phyloP scores from a whole-genome alignment of 305 asterid genomes.

The Fraxinus sp. region DNA sequence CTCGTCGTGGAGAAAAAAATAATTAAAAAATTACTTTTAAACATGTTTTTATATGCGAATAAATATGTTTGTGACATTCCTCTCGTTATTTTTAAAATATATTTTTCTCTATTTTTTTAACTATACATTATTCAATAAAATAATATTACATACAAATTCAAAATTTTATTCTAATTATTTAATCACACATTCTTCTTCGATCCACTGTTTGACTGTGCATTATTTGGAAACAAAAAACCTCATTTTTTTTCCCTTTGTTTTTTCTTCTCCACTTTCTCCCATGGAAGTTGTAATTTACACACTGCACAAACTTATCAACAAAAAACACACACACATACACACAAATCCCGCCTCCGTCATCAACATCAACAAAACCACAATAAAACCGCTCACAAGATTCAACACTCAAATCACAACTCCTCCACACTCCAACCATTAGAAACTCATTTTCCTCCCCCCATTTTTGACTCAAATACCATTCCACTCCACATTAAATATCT shows the following conservation, averaged over 20 bases:
- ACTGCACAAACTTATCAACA: conserved; percentile 23
- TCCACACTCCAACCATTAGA: conserved; percentile 28
- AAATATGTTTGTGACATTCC: too few species aligned
- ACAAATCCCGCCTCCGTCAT: conserved; percentile 19
- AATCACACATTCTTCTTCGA: too few species aligned
- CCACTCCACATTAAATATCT: conserved; percentile 13
- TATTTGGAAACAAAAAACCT: too few species aligned
- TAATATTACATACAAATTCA: too few species aligned
- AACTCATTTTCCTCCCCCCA: conserved; percentile 15
- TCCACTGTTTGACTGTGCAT: too few species aligned
- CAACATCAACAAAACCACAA: conserved; percentile 36
- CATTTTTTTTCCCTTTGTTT: background rate
- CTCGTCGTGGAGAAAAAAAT: too few species aligned
- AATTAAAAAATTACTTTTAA: too few species aligned
- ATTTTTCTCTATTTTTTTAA: too few species aligned
- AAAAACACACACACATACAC: background rate
- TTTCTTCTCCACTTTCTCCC: conserved; percentile 19
- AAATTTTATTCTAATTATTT: too few species aligned
- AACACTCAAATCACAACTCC: conserved; percentile 26
- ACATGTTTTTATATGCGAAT: too few species aligned
- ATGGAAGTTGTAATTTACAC: background rate
- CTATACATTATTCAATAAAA: too few species aligned
- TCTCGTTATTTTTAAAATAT: too few species aligned
- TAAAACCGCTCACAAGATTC: conserved; percentile 51
- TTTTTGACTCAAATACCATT: conserved; percentile 13